Percentiles rank a stretch among this genome's conserved stretches.
Conservation (phyloP, 352 stramenopile species). For the Peronosclerospora sorghi region DNA sequence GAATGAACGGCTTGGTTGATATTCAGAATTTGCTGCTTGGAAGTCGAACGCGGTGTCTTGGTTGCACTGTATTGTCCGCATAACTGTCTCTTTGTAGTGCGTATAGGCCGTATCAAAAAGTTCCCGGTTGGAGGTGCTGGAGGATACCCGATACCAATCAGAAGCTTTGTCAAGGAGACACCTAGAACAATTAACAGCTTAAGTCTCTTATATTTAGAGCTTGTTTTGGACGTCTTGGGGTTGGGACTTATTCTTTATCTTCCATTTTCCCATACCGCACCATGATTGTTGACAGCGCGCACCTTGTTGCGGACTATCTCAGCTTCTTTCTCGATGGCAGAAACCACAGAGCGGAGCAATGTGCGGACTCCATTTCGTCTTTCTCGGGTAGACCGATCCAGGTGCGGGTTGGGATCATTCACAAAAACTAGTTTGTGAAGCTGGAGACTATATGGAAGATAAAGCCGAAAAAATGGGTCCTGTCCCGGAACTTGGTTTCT, state of each 20-base stretch:
- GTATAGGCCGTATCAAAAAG: background rate
- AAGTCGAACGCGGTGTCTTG: background rate
- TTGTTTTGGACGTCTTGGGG: background rate
- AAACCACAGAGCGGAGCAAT: background rate
- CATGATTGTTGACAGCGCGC: background rate
- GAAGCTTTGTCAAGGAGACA: too few species aligned
- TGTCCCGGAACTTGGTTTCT: background rate
- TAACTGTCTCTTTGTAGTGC: background rate
- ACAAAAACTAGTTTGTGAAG: background rate
- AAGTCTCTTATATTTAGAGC: background rate
- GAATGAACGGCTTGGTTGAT: background rate
- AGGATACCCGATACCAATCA: background rate
- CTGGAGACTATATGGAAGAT: background rate
- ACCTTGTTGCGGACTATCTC: background rate
- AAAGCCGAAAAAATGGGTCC: background rate
- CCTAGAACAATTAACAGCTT: too few species aligned
- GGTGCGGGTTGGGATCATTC: background rate
- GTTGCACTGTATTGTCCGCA: background rate
- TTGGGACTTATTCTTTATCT: background rate
- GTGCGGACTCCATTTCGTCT: background rate
- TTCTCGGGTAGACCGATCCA: background rate
- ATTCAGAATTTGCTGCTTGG: background rate
- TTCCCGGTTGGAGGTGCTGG: background rate
- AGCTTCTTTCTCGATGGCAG: background rate
- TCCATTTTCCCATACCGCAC: background rate